Base-by-base conservation (phyloP, 176 grass and related monocot genomes). In the Alopecurus myosuroides region DNA sequence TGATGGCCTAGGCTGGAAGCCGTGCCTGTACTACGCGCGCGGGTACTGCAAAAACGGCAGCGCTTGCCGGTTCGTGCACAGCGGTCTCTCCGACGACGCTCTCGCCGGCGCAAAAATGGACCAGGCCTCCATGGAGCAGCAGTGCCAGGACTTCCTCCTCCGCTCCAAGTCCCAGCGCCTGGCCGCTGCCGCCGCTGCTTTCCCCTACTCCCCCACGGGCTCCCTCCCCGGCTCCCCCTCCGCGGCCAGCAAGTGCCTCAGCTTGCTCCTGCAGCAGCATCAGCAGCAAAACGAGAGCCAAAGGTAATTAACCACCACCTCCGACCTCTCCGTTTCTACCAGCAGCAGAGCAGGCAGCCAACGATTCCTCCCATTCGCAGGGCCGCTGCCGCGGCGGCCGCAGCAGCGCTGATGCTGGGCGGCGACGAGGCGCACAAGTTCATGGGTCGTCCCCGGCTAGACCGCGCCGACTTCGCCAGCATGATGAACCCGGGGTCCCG, bases 11-110 rank as follows among this genome's bases (percentile, higher is more conserved):
- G 93, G 89, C 4, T 96, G 93, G 97, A 95, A 96, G 75, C 97
- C 91, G 1, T 99, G 97, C 71, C 86, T 96, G 20, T 99, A 96
- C 89, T 99, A 92, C 85, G 94, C 97, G 0, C 91, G 97, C 30
- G 97, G 97, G 0, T 99, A 94, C 88, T 99, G 97, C 79, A 99
- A 99, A 76, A 99, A 99, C 81, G 97, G 97, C 65, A 91, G 83
- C 69, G 87, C 84, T 0, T 99, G 97, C 85, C 64, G 91, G 5
- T 99, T 99, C 82, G 87, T 99, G 26, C 97, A 99, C 77, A 76
- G 80, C 37, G 76, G 93, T 7, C 83, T 96, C 35, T 65, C 91
- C 10, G 97, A 99, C 62, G 97, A 96, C 25, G 72, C 80, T 35
- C 39, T 86, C 5, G 84, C 69, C 31, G 80, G 80, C n/a, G 65